Base-by-base conservation (phyloP, 352 stramenopile genomes). In the Paralagenidium karlingii region DNA sequence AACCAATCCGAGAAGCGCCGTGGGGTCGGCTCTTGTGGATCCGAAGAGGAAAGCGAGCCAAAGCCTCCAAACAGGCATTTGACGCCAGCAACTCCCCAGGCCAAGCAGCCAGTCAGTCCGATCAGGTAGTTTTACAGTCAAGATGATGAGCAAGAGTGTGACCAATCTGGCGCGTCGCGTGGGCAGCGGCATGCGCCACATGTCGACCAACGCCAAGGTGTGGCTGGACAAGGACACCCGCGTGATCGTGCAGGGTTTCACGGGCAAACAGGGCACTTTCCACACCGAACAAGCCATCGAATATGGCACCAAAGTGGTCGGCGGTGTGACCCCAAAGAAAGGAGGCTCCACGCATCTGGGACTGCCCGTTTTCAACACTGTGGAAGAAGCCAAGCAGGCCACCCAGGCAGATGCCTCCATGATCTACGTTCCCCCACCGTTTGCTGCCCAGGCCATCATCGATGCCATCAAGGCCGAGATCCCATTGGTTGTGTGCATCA, bases 201-300 rank as follows among this genome's bases (percentile, higher is more conserved):
- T 92, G 78, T 97, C 89, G 36, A 75, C 94, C n/a, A 97, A 84
- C 24, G 95, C 95, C 55, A 97, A 98, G 50, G 96, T 99, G 33
- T 99, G 95, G 95, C 88, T 99, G 45, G 94, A 99, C 74, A 98
- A 98, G 76, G 87, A 99, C 68, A 99, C 96, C 26, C 93, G 91
- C 47, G 95, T 99, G 24, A 98, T 99, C 58, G 97, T 93, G 62
- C 96, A 99, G 70, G 96, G 96, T 38, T 99, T 99, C 64, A 99
- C 96, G 36, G 96, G 96, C 56, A 99, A 99, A 69, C 94, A 95
- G 74, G 96, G 96, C 40, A 99, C 96, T 28, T 99, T 99, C 63
- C 96, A 99, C 69, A 95, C 80, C 49, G 65, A 97, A 50, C 95
- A 98, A 67, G 95, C 96, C 31, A 99, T 99, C 51, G 95, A 94